A percentile compares a stretch with the other conserved stretches of the same genome.
Conservation (phyloP, 2,329 filamentous ascomycete genomes). For the Chaetoscypha palmicola region DNA sequence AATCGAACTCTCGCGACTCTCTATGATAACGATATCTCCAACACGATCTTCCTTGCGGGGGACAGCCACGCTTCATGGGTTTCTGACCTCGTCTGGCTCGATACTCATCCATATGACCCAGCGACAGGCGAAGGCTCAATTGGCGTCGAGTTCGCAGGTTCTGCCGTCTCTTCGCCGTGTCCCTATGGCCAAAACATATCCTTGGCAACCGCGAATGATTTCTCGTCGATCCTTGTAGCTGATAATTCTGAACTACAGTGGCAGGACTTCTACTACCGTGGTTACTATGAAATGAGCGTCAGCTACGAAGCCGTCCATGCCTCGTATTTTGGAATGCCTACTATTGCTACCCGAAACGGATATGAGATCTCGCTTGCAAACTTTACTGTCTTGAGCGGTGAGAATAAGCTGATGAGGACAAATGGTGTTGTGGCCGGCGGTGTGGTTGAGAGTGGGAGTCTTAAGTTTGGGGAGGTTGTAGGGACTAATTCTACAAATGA, state of each 20-base stretch:
- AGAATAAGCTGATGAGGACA: conserved; percentile 45
- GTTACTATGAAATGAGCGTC: conserved; percentile 62
- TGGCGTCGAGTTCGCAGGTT: conserved; percentile 59
- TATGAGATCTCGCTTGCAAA: conserved; percentile 62
- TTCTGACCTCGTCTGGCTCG: conserved; percentile 52
- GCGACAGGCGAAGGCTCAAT: conserved; percentile 48
- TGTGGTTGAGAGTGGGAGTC: conserved; percentile 44
- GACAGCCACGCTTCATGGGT: conserved; percentile 64
- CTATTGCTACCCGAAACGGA: conserved; percentile 49
- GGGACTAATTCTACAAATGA: conserved; percentile 20
- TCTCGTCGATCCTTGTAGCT: conserved; percentile 37
- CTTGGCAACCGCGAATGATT: conserved; percentile 42
- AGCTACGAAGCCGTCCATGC: conserved; percentile 52
- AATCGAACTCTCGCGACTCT: conserved; percentile 64
- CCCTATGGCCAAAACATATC: conserved; percentile 54
- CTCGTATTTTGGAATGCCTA: conserved; percentile 57
- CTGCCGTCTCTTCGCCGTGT: conserved; percentile 55
- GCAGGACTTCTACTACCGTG: conserved; percentile 67
- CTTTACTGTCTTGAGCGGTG: conserved; percentile 58
- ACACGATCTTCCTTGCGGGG: conserved; percentile 67
- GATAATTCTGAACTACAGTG: conserved; percentile 61
- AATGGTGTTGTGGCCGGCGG: conserved; percentile 30
- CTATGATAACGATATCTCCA: conserved; percentile 60
- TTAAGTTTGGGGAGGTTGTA: conserved; percentile 34
- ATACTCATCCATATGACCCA: conserved; percentile 44